These are phyloP conservation scores for Epichloe baconii DNA, from an alignment of 2,329 filamentous ascomycete genomes.

Conservation along the genomic window DNA sequence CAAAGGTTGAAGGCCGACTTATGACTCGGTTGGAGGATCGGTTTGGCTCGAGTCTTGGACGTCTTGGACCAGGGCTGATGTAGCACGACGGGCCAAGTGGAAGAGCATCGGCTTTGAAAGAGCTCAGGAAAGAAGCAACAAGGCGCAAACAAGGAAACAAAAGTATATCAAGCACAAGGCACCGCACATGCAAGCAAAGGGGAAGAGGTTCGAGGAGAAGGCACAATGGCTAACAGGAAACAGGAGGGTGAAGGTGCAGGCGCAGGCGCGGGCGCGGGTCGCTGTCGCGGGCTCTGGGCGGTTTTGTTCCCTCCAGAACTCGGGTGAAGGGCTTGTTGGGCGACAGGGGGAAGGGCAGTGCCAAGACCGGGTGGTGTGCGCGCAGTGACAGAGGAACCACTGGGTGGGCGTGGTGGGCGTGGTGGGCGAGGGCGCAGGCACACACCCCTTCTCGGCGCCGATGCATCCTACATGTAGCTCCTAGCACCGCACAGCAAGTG, in stretches of 20 bases:
- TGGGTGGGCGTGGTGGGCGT: background rate
- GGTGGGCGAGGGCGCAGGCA: background rate
- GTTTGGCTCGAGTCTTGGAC: slow-evolving; percentile 1
- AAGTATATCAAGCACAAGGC: background rate
- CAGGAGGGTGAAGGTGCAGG: background rate
- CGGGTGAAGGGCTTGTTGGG: background rate
- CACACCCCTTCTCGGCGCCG: background rate
- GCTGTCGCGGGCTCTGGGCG: background rate
- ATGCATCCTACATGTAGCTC: no score
- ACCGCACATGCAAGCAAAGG: background rate
- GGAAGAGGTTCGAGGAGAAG: background rate
- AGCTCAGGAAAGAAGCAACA: background rate
- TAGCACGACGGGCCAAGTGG: background rate
- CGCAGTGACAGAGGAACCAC: background rate
- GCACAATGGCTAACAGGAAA: background rate
- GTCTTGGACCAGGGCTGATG: background rate
- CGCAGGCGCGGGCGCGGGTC: background rate
- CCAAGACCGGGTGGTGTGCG: background rate
- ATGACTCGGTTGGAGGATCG: slow-evolving; percentile 1
- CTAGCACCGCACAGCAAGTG: no score
- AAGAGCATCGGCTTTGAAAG: background rate
- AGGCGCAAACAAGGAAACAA: background rate
- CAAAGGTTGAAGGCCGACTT: background rate
- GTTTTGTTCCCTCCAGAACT: background rate
- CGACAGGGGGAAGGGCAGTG: background rate